phyloP scores from a whole-genome alignment of 176 grass and related monocot genomes.

The Cenchrus fungigraminus region DNA sequence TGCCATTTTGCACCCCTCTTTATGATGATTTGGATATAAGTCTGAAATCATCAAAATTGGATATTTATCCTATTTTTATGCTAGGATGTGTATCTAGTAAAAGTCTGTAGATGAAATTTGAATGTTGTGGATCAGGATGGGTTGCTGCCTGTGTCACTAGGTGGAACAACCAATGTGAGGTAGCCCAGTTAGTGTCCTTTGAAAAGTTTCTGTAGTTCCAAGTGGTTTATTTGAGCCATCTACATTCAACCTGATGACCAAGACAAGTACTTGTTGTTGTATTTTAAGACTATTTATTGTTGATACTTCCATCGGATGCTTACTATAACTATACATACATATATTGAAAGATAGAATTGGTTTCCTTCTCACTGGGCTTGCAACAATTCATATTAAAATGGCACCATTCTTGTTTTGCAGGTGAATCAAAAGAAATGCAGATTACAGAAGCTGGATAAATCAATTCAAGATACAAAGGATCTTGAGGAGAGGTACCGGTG shows the following conservation, averaged over 20 bases:
- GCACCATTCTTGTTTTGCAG: constrained; percentile 41
- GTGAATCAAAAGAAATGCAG: constrained; percentile 68
- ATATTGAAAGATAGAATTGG: neutral
- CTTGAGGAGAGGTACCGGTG: constrained; percentile 70
- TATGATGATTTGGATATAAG: neutral
- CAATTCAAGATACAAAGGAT: constrained; percentile 70
- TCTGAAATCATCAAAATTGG: neutral
- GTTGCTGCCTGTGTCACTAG: neutral
- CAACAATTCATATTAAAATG: constrained; percentile 23
- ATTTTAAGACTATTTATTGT: neutral
- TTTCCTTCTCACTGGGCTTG: constrained; percentile 9
- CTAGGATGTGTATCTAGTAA: neutral
- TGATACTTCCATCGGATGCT: neutral
- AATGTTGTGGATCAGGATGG: constrained; percentile 15
- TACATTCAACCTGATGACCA: constrained; percentile 11
- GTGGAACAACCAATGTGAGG: neutral
- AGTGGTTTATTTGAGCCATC: constrained; percentile 10
- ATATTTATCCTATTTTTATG: neutral
- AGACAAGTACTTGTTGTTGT: neutral
- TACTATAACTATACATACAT: neutral
- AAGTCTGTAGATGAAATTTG: neutral
- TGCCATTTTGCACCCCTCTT: neutral
- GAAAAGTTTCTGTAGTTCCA: neutral
- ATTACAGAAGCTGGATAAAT: constrained; percentile 68
- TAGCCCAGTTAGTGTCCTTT: neutral